Evolutionary conservation across 202 grass and related monocot genomes (phyloP).

Genomic region (Schoenoplectus triqueter): DNA sequence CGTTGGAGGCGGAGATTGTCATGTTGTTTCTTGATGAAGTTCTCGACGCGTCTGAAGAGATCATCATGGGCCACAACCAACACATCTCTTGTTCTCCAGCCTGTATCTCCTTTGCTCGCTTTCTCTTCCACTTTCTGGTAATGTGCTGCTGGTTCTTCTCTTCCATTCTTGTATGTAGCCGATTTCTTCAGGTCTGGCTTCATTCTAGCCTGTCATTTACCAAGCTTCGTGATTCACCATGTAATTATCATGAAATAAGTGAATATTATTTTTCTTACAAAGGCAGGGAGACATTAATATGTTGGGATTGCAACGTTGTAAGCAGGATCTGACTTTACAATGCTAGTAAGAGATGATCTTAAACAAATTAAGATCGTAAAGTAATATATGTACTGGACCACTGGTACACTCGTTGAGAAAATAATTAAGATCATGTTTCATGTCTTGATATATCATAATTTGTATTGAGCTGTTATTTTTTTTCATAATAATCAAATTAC

Average conservation of each 20-base stretch:
- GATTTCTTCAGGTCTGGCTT: slow-evolving; percentile 50
- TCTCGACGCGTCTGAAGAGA: slow-evolving; percentile 71
- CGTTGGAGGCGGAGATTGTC: slow-evolving; percentile 82
- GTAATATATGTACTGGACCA: not conserved
- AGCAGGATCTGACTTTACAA: no score
- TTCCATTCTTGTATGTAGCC: slow-evolving; percentile 25
- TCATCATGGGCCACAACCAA: slow-evolving; percentile 48
- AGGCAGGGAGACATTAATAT: not conserved
- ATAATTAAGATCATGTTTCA: not conserved
- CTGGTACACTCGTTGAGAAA: not conserved
- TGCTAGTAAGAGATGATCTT: not conserved
- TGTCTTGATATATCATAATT: not conserved
- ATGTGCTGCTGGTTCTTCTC: not conserved
- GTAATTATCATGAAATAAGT: slow-evolving; percentile 5
- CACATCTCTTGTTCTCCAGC: slow-evolving; percentile 71
- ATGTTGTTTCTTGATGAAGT: slow-evolving; percentile 73
- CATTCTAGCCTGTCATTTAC: slow-evolving; percentile 34
- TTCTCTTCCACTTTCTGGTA: not conserved
- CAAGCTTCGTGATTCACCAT: slow-evolving; percentile 27
- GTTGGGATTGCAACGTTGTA: not conserved
- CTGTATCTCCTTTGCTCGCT: slow-evolving; percentile 28
- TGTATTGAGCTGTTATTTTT: not conserved
- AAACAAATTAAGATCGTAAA: not conserved
- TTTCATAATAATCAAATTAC: not conserved
- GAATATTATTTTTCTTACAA: not conserved